These are phyloP conservation scores for Pseudozyma thailandica DNA, from an alignment of 1,284 basidiomycete genomes.

Conservation along the genomic window DNA sequence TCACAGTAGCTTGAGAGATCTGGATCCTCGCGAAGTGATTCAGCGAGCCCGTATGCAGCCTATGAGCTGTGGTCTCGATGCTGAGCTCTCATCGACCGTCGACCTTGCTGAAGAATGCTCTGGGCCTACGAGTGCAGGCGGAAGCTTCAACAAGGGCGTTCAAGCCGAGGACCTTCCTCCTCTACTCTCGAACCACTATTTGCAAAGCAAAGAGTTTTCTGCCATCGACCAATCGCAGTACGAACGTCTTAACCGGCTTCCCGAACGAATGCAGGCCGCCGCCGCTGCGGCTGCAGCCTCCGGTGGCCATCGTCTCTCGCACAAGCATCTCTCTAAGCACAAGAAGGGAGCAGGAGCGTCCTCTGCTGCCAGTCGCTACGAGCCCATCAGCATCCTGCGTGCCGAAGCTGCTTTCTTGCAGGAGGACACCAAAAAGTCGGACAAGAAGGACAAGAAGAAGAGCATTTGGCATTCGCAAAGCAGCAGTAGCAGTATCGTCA, in stretches of 20 bases:
- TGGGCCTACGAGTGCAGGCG: no score
- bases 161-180: slow-evolving; percentile 41
- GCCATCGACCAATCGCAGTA: slow-evolving; percentile 18
- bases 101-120: slow-evolving; percentile 8
- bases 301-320: slow-evolving; percentile 9
- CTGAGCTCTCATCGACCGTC: slow-evolving; percentile 15
- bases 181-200: slow-evolving; percentile 40
- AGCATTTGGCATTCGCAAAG: slow-evolving; percentile 5
- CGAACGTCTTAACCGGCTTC: slow-evolving; percentile 34
- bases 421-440: slow-evolving; percentile 23
- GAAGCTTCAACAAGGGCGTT: slow-evolving; percentile 3
- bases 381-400: slow-evolving; percentile 44
- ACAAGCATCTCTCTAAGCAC: slow-evolving; percentile 31
- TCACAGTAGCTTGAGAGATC: slow-evolving; percentile 22
- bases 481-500: slow-evolving; percentile 14
- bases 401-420: slow-evolving; percentile 43
- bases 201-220: slow-evolving; percentile 21
- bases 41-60: slow-evolving; percentile 24
- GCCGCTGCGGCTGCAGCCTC: slow-evolving; percentile 19
- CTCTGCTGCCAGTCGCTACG: slow-evolving; percentile 11
- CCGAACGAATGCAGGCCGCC: slow-evolving; percentile 24
- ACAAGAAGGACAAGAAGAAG: slow-evolving; percentile 25
- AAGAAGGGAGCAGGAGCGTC: slow-evolving; percentile 19
- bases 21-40: slow-evolving; percentile 35
- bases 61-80: slow-evolving; percentile 33